Conservation (phyloP, 495 filamentous ascomycete genomes). For the Hypoxylon fragiforme region DNA sequence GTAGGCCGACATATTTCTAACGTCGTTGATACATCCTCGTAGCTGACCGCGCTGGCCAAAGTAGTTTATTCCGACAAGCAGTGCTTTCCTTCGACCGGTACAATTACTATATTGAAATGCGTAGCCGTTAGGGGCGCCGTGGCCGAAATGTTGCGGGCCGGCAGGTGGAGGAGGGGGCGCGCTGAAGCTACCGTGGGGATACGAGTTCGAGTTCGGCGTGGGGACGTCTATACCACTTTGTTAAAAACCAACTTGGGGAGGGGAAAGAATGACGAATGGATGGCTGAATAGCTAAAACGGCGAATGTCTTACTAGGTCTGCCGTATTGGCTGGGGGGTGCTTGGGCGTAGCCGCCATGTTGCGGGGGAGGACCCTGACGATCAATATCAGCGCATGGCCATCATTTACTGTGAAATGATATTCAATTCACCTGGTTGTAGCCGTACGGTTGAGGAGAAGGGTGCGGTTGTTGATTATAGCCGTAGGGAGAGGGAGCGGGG, state of each 20-base stretch:
- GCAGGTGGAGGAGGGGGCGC: constrained; percentile 64
- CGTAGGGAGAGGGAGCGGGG: constrained; percentile 40
- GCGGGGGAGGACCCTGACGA: constrained; percentile 46
- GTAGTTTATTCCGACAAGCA: constrained; percentile 98
- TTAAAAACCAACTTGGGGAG: not conserved
- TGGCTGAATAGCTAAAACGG: too few relatives aligned
- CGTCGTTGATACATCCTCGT: constrained; percentile 96
- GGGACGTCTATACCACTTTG: constrained; percentile 43
- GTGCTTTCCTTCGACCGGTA: constrained; percentile 85
- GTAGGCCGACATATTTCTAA: constrained; percentile 95
- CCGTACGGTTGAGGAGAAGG: constrained; percentile 44
- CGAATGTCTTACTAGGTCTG: constrained; percentile 49
- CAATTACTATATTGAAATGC: constrained; percentile 91
- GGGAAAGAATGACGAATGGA: not conserved
- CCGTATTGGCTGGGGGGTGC: constrained; percentile 42
- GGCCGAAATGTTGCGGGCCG: constrained; percentile 68
- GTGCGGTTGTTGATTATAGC: constrained; percentile 51
- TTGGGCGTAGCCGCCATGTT: constrained; percentile 45
- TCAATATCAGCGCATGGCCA: constrained; percentile 21
- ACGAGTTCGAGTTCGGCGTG: constrained; percentile 54
- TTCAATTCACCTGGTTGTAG: constrained; percentile 36
- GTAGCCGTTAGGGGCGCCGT: constrained; percentile 77
- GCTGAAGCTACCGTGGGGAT: constrained; percentile 53
- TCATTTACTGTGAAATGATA: constrained; percentile 22
- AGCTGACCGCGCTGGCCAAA: constrained; percentile 91